Evolutionary conservation across 108 stramenopile genomes (phyloP).

Genomic region (Cyclotella choctawhatcheeana): DNA sequence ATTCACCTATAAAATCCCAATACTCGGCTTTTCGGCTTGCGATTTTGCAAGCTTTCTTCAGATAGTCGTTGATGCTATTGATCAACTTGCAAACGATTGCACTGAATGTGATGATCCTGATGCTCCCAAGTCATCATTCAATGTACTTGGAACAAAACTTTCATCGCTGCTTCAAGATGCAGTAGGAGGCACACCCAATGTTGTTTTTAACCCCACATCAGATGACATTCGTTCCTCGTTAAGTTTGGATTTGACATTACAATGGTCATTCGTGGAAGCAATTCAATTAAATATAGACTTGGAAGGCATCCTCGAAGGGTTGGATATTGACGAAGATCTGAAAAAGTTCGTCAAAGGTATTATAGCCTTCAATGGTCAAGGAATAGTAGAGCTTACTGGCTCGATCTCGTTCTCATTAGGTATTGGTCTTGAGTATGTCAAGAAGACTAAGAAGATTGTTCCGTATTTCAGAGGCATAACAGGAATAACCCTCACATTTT

Average conservation of each 20-base stretch:
- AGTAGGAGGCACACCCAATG: slow-evolving; percentile 35
- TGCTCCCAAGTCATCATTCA: slow-evolving; percentile 17
- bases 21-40: slow-evolving; percentile 18
- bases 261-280: slow-evolving; percentile 19
- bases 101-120: slow-evolving; percentile 14
- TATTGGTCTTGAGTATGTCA: slow-evolving; percentile 31
- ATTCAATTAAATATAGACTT: slow-evolving; percentile 29
- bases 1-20: slow-evolving; percentile 39
- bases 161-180: slow-evolving; percentile 31
- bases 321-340: slow-evolving; percentile 25
- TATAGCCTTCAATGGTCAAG: background rate
- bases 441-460: slow-evolving; percentile 2
- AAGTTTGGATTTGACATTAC: slow-evolving; percentile 15
- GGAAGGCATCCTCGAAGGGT: slow-evolving; percentile 21
- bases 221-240: slow-evolving; percentile 6
- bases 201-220: slow-evolving; percentile 2
- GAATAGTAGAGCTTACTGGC: background rate
- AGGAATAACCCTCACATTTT: slow-evolving; percentile 29
- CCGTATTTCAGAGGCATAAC: slow-evolving; percentile 42
- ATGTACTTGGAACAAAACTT: slow-evolving; percentile 24
- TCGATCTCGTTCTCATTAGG: slow-evolving; percentile 22
- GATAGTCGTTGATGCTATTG: slow-evolving; percentile 15
- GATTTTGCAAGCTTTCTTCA: slow-evolving; percentile 34
- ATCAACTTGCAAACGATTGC: slow-evolving; percentile 15
- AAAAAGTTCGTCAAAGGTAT: background rate